Evolutionary conservation across 345 rosid genomes (phyloP), one percentile per base, ranked within the genome.

Genomic region (Tarenaya hassleriana): DNA sequence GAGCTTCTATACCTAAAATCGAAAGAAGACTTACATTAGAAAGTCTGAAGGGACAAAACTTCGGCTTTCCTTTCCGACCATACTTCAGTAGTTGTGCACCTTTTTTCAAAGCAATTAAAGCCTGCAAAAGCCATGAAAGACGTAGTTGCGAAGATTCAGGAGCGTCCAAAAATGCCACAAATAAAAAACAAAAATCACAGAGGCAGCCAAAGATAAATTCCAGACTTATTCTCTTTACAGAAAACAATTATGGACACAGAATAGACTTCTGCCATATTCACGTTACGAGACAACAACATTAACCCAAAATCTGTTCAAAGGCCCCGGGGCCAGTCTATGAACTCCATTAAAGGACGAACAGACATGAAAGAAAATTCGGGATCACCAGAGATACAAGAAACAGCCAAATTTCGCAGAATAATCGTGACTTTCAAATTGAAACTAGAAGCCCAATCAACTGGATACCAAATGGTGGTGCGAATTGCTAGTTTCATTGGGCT

Each of bases 1-100:
- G 21, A 60, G 12, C 35, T 27, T 45, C 11, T 15, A 42, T 42
- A n/a, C 40, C 50, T 71, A 19, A 13, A 5, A 27, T 52, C 13
- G 10, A 29, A 55, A 47, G 5, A 35, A 61, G 18, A 69, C 98
- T 80, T 68, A 91, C 98, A 72, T 57, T 73, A 55, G 98, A 84
- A 56, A 91, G 88, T 81, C 94, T 79, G 66, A 91, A 91, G 8
- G 85, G 84, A 54, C 80, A 86, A 66, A 86, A 82, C 78, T 86
- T 86, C 35, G 96, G 98, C 74, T 79, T 91, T 72, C 95, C 98
- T 69, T 91, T 82, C n/a, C 87, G 92, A 75, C 92, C 95, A 79
- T 82, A 84, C 67, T 87, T 91, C 68, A 84, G 72, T 43, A 91
- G 84, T 50, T 82, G 95, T 72, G 90, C 74, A 62, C 98, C 98